Conservation (phyloP, 2,329 filamentous ascomycete genomes). For the Xylariomycetidae sp. region DNA sequence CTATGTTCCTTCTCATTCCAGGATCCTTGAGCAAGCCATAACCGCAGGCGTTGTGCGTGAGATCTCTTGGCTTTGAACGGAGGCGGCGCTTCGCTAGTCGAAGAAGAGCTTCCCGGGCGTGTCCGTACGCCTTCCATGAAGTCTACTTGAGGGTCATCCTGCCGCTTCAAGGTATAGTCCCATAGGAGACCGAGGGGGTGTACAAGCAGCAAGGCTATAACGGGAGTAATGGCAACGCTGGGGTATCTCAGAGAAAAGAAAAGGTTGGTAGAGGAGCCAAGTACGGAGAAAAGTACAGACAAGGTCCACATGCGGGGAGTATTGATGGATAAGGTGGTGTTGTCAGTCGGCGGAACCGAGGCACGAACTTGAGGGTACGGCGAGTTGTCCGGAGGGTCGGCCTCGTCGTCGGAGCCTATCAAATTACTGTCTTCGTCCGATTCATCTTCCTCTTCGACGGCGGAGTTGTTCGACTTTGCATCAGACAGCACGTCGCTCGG, state of each 20-base stretch:
- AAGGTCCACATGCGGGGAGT: conserved; percentile 83
- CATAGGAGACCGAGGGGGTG: conserved; percentile 77
- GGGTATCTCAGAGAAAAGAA: conserved; percentile 90
- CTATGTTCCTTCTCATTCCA: conserved; percentile 90
- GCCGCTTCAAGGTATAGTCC: conserved; percentile 64
- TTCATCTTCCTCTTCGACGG: conserved; percentile 17
- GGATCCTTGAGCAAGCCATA: conserved; percentile 72
- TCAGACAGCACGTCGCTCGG: conserved; percentile 39
- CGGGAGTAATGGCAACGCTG: conserved; percentile 81
- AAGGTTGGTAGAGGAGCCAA: conserved; percentile 77
- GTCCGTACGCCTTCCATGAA: conserved; percentile 49
- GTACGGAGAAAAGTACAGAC: conserved; percentile 72
- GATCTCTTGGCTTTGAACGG: conserved; percentile 18
- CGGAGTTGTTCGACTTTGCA: conserved; percentile 28
- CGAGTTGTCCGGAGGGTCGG: conserved; percentile 62
- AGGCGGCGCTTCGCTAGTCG: conserved; percentile 7
- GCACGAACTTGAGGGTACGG: conserved; percentile 75
- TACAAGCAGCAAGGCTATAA: conserved; percentile 79
- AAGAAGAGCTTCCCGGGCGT: conserved; percentile 1
- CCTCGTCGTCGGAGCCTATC: conserved; percentile 36
- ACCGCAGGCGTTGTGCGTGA: conserved; percentile 43
- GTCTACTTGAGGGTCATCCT: conserved; percentile 46
- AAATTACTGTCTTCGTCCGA: too few species aligned
- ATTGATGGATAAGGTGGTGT: conserved; percentile 73
- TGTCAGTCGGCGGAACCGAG: conserved; percentile 69